phyloP scores from a whole-genome alignment of 306 rosid species.

The Coriaria nepalensis region DNA sequence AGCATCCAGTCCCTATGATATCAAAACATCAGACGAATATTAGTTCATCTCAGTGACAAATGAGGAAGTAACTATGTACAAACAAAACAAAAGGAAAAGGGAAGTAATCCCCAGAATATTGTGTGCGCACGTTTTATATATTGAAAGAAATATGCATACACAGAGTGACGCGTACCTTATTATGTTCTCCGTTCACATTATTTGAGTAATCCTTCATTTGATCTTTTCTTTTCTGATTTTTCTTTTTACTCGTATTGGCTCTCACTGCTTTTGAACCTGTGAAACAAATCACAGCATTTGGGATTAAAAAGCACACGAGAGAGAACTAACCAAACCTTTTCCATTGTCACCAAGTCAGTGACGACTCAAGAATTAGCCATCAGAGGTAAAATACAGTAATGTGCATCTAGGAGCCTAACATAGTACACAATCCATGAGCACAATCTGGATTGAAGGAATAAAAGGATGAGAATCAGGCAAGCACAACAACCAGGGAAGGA shows the following conservation, averaged over 20 bases:
- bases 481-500: not conserved
- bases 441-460: too few relatives aligned
- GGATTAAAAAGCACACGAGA: slow-evolving; percentile 4
- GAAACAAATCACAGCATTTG: not conserved
- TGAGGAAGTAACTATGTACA: too few relatives aligned
- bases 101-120: too few relatives aligned
- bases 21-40: not conserved
- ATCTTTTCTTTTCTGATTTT: slow-evolving; percentile 64
- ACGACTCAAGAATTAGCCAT: too few relatives aligned
- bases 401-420: too few relatives aligned
- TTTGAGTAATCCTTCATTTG: slow-evolving; percentile 37
- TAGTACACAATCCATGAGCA: too few relatives aligned
- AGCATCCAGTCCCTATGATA: slow-evolving; percentile 39
- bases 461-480: too few relatives aligned
- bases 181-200: slow-evolving; percentile 31
- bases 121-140: too few relatives aligned
- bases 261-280: slow-evolving; percentile 48
- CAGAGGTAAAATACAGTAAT: too few relatives aligned
- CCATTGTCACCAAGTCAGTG: too few relatives aligned
- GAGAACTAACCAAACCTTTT: slow-evolving; percentile 1
- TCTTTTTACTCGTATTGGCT: slow-evolving; percentile 62
- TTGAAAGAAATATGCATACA: not conserved
- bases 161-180: slow-evolving; percentile 29
- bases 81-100: too few relatives aligned
- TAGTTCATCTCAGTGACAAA: slow-evolving; percentile 1